Conservation (phyloP, 495 filamentous ascomycete genomes). For the Penicillium daleae region DNA sequence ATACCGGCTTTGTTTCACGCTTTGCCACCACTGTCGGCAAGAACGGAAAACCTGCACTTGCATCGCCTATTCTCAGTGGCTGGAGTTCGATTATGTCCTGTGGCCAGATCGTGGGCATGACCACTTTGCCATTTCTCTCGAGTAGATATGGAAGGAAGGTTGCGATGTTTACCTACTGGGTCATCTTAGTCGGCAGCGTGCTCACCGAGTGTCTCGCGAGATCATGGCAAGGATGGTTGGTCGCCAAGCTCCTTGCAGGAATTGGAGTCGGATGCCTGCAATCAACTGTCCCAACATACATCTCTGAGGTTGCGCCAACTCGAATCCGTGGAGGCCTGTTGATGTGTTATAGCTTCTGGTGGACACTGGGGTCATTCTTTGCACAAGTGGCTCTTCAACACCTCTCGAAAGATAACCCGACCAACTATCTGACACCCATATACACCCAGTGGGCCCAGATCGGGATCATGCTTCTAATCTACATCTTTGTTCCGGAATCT, state of each 20-base stretch:
- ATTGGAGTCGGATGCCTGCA: not conserved
- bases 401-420: not conserved
- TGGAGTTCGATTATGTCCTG: not conserved
- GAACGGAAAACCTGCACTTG: not conserved
- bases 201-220: not conserved
- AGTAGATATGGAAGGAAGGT: not conserved
- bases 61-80: not conserved
- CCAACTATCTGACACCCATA: not conserved
- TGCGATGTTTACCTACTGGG: not conserved
- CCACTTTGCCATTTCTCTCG: not conserved
- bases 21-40: not conserved
- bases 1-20: not conserved
- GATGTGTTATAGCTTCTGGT: conserved; percentile 3
- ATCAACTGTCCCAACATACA: not conserved
- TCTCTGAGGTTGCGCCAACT: not conserved
- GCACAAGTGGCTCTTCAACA: not conserved
- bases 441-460: conserved; percentile 1
- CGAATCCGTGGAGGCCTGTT: not conserved
- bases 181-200: not conserved
- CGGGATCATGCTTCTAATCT: not conserved
- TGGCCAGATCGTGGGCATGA: not conserved
- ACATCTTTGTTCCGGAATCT: not conserved
- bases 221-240: not conserved
- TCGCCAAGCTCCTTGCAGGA: not conserved
- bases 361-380: not conserved